A percentile compares a stretch with the other conserved stretches of the same genome.
Conservation (phyloP, 768 basidiomycete genomes). For the Lactarius deliciosus region DNA sequence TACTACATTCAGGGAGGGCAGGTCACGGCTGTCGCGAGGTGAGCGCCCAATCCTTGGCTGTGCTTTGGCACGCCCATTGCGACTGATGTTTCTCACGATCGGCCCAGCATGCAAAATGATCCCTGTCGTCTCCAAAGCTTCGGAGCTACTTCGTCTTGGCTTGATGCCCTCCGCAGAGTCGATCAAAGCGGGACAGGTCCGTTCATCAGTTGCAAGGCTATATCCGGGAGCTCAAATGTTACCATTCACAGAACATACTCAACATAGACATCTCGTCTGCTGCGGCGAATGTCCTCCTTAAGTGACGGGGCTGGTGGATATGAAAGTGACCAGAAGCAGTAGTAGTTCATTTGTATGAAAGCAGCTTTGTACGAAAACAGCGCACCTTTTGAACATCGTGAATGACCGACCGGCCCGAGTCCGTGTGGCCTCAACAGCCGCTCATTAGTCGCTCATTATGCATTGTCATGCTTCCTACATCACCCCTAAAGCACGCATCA, state of each 20-base stretch:
- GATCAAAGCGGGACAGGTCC: conserved; percentile 70
- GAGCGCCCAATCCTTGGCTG: conserved; percentile 21
- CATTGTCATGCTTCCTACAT: conserved; percentile 15
- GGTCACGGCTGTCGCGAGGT: conserved; percentile 69
- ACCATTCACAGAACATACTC: conserved; percentile 33
- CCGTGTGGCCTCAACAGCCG: neutral
- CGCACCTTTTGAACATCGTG: neutral
- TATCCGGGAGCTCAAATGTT: neutral
- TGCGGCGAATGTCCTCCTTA: conserved; percentile 25
- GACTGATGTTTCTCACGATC: conserved; percentile 5
- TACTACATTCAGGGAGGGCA: conserved; percentile 69
- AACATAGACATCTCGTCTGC: conserved; percentile 36
- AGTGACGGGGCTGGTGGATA: conserved; percentile 5
- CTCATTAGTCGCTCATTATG: neutral
- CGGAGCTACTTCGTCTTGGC: conserved; percentile 73
- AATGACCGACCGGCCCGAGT: neutral
- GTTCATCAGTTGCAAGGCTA: neutral
- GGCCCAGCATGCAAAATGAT: conserved; percentile 71
- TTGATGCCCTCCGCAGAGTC: conserved; percentile 79
- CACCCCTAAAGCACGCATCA: conserved; percentile 19
- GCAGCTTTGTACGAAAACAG: neutral
- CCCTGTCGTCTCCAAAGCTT: conserved; percentile 75
- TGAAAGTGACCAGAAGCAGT: neutral
- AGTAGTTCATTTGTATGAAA: neutral
- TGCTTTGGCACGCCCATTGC: neutral